Evolutionary conservation across 1,139 yeast genomes (phyloP), one percentile per base, ranked within the genome.

Genomic region (Pichia sp.): DNA sequence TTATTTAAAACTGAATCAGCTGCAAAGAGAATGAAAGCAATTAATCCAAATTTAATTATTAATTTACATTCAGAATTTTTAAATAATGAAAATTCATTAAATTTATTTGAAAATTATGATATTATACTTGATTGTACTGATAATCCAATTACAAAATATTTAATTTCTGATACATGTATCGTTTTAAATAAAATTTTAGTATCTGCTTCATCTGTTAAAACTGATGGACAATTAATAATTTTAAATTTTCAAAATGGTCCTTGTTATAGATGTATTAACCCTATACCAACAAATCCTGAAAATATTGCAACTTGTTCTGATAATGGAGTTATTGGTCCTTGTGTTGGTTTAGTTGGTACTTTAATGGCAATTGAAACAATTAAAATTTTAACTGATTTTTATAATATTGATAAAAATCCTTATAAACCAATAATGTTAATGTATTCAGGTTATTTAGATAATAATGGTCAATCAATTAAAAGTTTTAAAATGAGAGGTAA

Each of bases 241-340:
- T 68, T 87, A 49, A 87, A 90, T 61, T 87, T 71, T 57, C 68
- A 71, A 32, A 51, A 54, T 4, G 97, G 97, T 0, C 98, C 98
- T 0, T 94, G 99, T 61, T 94, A 94, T 59, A 70, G 99, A 51
- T 94, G 99, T 59, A 80, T 90, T 62, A 87, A 86, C 55, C 97
- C 98, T 0, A 69, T 68, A 11, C 96, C 98, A 0, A 97, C 99
- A 0, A 81, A 94, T 0, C 85, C 96, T 1, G 80, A 78, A 45
- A 72, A 87, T 2, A 89, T 90, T 0, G 76, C 90, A 0, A 76
- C 95, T 0, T 94, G 99, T 58, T 78, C 87, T 9, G 97, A 89
- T 62, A 96, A 96, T 3, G 99, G 99, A 4, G 95, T 94, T 1
- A 64, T 94, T 24, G 98, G 98, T 0, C 96, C 98, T 0, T 94